Evolutionary conservation across 1,139 yeast species (phyloP).

Genomic region (Geotrichum restrictum): DNA sequence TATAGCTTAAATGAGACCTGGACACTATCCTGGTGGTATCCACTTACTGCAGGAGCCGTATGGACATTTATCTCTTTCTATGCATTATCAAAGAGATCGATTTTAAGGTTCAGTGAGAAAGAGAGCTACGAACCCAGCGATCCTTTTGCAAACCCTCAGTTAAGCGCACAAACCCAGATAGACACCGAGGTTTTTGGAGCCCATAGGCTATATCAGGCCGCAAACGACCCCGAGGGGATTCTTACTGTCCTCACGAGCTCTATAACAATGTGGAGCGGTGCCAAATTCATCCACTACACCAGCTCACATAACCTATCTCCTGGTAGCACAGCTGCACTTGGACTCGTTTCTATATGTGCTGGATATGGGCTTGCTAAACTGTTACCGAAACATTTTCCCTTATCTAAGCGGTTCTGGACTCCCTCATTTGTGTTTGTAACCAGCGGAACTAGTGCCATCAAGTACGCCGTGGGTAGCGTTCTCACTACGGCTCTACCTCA

Average conservation of each 20-base stretch:
- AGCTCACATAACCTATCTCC: slow-evolving; percentile 1
- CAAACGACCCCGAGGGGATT: slow-evolving; percentile 41
- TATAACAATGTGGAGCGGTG: slow-evolving; percentile 39
- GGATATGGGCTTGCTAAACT: slow-evolving; percentile 33
- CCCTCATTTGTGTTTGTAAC: slow-evolving; percentile 37
- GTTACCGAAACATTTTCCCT: slow-evolving; percentile 34
- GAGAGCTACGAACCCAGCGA: slow-evolving; percentile 13
- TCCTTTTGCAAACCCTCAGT: slow-evolving; percentile 33
- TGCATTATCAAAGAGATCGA: background rate
- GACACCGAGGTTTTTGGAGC: slow-evolving; percentile 31
- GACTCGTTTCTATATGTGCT: slow-evolving; percentile 30
- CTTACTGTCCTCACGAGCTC: slow-evolving; percentile 38
- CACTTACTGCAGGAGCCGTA: slow-evolving; percentile 28
- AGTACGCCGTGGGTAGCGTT: slow-evolving; percentile 26
- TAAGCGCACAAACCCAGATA: slow-evolving; percentile 37
- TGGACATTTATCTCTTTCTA: slow-evolving; percentile 33
- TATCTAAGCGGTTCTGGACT: slow-evolving; percentile 41
- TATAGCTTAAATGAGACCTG: slow-evolving; percentile 14
- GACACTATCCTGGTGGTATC: slow-evolving; percentile 20
- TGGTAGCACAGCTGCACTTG: slow-evolving; percentile 30
- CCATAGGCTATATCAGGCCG: slow-evolving; percentile 29
- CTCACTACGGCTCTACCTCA: slow-evolving; percentile 24
- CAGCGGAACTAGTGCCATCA: slow-evolving; percentile 35
- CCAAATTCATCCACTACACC: slow-evolving; percentile 28
- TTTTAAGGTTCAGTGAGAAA: background rate